Evolutionary conservation across 306 rosid genomes (phyloP).

Genomic region (Corylus heterophylla): DNA sequence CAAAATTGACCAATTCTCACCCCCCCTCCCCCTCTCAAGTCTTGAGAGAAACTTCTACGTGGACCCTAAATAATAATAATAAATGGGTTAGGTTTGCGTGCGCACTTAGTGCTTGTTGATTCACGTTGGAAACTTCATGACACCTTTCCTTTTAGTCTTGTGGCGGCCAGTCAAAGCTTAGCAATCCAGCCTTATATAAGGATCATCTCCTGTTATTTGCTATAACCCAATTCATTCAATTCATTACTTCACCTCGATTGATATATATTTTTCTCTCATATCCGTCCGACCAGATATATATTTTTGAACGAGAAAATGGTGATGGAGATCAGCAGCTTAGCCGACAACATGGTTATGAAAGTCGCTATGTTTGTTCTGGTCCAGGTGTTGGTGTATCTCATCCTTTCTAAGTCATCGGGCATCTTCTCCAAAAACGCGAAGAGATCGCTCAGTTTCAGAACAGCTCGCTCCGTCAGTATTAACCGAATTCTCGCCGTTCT

Average conservation of each 20-base stretch:
- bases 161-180: neutral
- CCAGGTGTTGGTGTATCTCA: slow-evolving; percentile 75
- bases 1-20: neutral
- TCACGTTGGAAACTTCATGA: too few species aligned
- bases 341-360: slow-evolving; percentile 55
- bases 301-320: neutral
- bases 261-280: too few species aligned
- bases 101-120: too few species aligned
- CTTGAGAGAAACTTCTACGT: neutral
- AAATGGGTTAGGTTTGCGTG: too few species aligned
- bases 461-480: slow-evolving; percentile 64
- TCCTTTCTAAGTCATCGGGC: slow-evolving; percentile 77
- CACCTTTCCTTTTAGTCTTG: too few species aligned
- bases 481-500: slow-evolving; percentile 66
- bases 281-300: too few species aligned
- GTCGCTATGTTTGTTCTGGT: slow-evolving; percentile 59
- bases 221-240: neutral
- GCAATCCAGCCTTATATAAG: neutral
- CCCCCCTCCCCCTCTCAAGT: neutral
- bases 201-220: neutral
- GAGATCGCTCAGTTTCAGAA: slow-evolving; percentile 62
- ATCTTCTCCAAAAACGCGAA: slow-evolving; percentile 54
- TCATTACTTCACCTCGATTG: neutral
- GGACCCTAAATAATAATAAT: too few species aligned
- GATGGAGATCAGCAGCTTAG: slow-evolving; percentile 45